Conservation (phyloP, 768 basidiomycete species). For the Russula ochroleuca region DNA sequence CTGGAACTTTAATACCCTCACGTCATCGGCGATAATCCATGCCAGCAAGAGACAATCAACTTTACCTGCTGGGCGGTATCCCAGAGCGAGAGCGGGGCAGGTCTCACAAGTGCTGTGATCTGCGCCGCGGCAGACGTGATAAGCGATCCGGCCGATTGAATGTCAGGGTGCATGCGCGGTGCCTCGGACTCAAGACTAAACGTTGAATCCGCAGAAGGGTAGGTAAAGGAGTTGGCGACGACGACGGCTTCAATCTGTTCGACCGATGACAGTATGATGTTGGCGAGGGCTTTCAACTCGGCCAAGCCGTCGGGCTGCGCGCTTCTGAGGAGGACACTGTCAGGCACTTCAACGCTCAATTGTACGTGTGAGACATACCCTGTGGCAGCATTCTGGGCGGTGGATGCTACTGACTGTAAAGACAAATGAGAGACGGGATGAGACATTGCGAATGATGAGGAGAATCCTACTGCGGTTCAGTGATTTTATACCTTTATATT, state of each 20-base stretch:
- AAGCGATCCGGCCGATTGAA: conserved; percentile 8
- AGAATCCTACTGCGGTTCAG: too few relatives aligned
- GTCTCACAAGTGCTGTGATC: conserved; percentile 11
- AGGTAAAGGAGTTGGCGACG: not conserved
- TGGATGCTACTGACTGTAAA: not conserved
- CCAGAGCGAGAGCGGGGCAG: conserved; percentile 2
- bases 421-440: not conserved
- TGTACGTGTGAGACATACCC: not conserved
- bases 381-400: not conserved
- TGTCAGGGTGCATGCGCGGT: conserved; percentile 2
- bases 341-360: not conserved
- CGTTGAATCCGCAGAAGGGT: not conserved
- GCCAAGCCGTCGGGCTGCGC: not conserved
- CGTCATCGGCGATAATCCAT: not conserved
- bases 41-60: not conserved
- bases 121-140: conserved; percentile 14
- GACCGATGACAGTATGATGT: conserved; percentile 10
- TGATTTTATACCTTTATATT: too few relatives aligned
- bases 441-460: not conserved
- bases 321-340: not conserved
- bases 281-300: conserved; percentile 15
- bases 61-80: conserved; percentile 10
- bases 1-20: not conserved
- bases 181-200: conserved; percentile 10
- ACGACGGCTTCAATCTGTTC: not conserved